These are phyloP conservation scores for Zygoascus ofunaensis DNA, from an alignment of 805 yeast genomes.

Conservation along the genomic window DNA sequence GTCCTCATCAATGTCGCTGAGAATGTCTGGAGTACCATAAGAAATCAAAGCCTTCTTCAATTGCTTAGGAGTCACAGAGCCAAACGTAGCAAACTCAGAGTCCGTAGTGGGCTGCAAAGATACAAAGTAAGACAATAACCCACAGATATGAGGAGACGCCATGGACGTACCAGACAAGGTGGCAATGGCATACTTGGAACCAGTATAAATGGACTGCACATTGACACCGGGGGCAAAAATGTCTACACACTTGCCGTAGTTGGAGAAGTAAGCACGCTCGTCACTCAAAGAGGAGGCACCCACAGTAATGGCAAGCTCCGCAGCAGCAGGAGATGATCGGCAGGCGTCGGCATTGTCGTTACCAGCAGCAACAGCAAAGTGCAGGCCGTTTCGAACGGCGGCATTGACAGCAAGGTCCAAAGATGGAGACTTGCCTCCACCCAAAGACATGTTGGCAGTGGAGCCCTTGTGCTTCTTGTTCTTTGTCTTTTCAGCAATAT, in stretches of 20 bases:
- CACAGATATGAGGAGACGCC: slow-evolving; percentile 55
- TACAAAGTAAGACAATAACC: slow-evolving; percentile 46
- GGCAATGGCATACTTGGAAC: slow-evolving; percentile 42
- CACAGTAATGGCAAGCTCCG: slow-evolving; percentile 44
- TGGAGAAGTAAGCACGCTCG: slow-evolving; percentile 43
- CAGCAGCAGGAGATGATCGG: slow-evolving; percentile 51
- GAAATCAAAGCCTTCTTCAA: slow-evolving; percentile 44
- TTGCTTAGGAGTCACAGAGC: slow-evolving; percentile 42
- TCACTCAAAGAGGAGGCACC: slow-evolving; percentile 41
- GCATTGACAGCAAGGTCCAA: slow-evolving; percentile 52
- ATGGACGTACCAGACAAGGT: slow-evolving; percentile 53
- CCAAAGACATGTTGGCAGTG: slow-evolving; percentile 54
- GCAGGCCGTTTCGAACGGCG: slow-evolving; percentile 45
- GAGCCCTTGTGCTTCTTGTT: slow-evolving; percentile 47
- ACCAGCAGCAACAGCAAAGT: slow-evolving; percentile 57
- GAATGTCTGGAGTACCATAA: slow-evolving; percentile 41
- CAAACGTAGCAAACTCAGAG: slow-evolving; percentile 40
- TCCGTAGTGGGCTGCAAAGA: slow-evolving; percentile 45
- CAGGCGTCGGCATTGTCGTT: slow-evolving; percentile 54
- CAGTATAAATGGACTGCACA: slow-evolving; percentile 47
- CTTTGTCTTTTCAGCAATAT: slow-evolving; percentile 31
- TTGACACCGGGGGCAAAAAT: slow-evolving; percentile 50
- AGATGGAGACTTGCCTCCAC: slow-evolving; percentile 49
- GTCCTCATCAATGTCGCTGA: slow-evolving; percentile 38
- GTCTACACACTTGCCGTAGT: slow-evolving; percentile 46